Percentiles rank a stretch among this genome's conserved stretches.
Evolutionary conservation across 2,329 filamentous ascomycete species (phyloP).

Genomic region (Phialocephala sp.): DNA sequence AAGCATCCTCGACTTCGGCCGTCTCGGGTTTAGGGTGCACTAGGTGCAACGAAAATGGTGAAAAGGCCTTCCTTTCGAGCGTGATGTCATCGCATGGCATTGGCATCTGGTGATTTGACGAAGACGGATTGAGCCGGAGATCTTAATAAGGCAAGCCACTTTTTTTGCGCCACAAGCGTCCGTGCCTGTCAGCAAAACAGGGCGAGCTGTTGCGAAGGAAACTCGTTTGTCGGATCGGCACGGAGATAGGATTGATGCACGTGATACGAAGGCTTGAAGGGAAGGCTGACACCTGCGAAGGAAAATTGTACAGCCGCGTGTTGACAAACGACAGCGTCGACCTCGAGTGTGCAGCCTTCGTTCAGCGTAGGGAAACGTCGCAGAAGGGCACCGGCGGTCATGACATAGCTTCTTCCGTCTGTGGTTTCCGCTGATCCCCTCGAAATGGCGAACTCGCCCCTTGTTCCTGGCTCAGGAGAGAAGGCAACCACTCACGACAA

Average conservation of each 20-base stretch:
- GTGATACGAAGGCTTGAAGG: background rate
- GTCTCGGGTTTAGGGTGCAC: background rate
- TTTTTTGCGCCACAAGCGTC: background rate
- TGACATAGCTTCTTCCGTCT: conserved; percentile 5
- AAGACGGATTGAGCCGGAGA: background rate
- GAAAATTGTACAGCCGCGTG: background rate
- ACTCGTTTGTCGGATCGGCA: background rate
- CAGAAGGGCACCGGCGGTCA: background rate
- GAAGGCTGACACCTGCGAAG: background rate
- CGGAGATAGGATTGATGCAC: background rate
- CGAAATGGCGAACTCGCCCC: conserved; percentile 36
- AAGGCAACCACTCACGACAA: conserved; percentile 18
- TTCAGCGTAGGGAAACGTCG: background rate
- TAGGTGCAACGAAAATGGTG: background rate
- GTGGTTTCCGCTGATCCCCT: background rate
- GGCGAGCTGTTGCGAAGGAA: no score
- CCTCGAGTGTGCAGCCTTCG: background rate
- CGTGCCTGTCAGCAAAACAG: background rate
- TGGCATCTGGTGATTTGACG: background rate
- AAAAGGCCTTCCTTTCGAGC: background rate
- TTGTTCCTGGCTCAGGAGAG: conserved; percentile 31
- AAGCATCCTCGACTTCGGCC: background rate
- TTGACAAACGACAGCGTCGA: background rate
- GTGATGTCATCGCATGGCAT: background rate
- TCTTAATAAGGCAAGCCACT: background rate